phyloP scores from a whole-genome alignment of 2,329 filamentous ascomycete genomes.

The Phaeomoniella chlamydospora region DNA sequence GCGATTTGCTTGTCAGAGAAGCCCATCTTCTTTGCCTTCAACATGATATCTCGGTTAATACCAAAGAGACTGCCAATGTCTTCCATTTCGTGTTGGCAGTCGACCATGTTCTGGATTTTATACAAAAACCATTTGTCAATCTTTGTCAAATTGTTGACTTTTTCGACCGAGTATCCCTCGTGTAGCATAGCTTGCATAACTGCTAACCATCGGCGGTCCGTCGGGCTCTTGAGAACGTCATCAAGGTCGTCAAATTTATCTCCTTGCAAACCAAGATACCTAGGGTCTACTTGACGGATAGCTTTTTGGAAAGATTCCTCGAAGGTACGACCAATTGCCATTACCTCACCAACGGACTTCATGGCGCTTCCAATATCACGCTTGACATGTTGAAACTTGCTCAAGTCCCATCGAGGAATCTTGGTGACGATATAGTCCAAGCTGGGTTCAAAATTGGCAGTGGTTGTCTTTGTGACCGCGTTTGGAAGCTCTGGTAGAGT shows the following conservation, averaged over 20 bases:
- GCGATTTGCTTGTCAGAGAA: constrained; percentile 97
- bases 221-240: constrained; percentile 78
- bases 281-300: constrained; percentile 89
- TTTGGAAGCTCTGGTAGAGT: constrained; percentile 92
- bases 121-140: constrained; percentile 99
- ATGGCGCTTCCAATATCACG: constrained; percentile 94
- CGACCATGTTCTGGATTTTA: constrained; percentile 94
- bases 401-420: constrained; percentile 94
- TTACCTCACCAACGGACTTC: constrained; percentile 98
- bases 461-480: constrained; percentile 95
- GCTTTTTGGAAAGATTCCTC: constrained; percentile 99
- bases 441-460: constrained; percentile 95
- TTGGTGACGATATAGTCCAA: constrained; percentile 98
- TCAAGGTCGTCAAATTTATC: constrained; percentile 91
- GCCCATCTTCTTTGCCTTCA: constrained; percentile 91
- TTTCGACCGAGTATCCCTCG: constrained; percentile 87
- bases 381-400: constrained; percentile 98
- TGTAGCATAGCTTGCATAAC: constrained; percentile 97
- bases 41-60: constrained; percentile 74
- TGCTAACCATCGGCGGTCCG: constrained; percentile 91
- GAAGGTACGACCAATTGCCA: constrained; percentile 97
- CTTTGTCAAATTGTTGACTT: constrained; percentile 85
- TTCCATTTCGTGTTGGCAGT: constrained; percentile 77
- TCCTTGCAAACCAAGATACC: constrained; percentile 84
- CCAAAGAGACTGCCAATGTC: constrained; percentile 68